These are phyloP conservation scores for Ogataea naganishii DNA, from an alignment of 805 yeast genomes.

Conservation along the genomic window DNA sequence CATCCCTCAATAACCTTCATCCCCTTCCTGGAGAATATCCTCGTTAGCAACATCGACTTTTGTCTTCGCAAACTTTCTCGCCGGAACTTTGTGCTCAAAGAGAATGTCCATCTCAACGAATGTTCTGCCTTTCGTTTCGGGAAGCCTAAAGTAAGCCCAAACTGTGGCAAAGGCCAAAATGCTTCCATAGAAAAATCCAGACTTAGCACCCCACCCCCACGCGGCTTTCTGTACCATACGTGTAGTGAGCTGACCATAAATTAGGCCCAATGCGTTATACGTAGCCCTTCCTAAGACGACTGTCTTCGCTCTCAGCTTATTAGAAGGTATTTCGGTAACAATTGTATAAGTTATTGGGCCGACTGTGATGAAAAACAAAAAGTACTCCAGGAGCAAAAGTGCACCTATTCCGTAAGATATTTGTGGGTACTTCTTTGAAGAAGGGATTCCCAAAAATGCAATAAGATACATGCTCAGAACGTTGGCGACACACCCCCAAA, in stretches of 20 bases:
- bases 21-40: too few species aligned
- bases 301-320: constrained; percentile 29
- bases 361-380: constrained; percentile 26
- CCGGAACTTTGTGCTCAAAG: constrained; percentile 23
- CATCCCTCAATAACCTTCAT: too few species aligned
- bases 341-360: constrained; percentile 32
- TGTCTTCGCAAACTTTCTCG: constrained; percentile 28
- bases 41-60: constrained; percentile 19
- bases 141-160: constrained; percentile 17
- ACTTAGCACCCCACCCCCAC: constrained; percentile 39
- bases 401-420: constrained; percentile 38
- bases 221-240: constrained; percentile 37
- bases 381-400: constrained; percentile 35
- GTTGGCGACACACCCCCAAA: constrained; percentile 6
- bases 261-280: constrained; percentile 33
- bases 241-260: constrained; percentile 30
- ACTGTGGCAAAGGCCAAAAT: too few species aligned
- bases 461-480: constrained; percentile 28
- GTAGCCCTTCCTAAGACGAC: constrained; percentile 25
- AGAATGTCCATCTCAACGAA: constrained; percentile 33
- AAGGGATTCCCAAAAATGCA: constrained; percentile 31
- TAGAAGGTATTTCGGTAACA: constrained; percentile 31
- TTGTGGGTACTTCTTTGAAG: not conserved
- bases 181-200: constrained; percentile 36
- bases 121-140: constrained; percentile 33